Base-by-base conservation (phyloP, 2,329 filamentous ascomycete species). In the Phoma herbarum region DNA sequence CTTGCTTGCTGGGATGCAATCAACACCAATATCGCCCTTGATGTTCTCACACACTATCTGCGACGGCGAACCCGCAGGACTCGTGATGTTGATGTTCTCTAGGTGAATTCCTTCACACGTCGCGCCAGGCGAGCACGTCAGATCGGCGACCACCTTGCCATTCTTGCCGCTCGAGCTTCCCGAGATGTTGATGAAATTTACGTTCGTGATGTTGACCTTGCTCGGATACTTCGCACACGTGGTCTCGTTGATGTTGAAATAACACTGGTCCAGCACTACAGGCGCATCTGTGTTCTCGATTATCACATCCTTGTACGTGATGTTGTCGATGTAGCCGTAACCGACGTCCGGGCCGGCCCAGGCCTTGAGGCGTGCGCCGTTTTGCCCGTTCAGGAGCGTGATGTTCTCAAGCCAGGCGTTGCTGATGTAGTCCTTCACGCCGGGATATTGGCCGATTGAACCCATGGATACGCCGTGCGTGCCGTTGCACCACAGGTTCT, bases 251-350 rank as follows among this genome's bases (percentile, higher is more conserved):
- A 86, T 78, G 60, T 87, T 83, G 72, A 88, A 88, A 73, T 88
- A 88, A 74, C 86, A 88, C 26, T 85, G 85, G 66, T 88, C 86
- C 8, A 88, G 75, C 33, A 86, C 84, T 22, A 86, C 79, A 0
- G 84, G 81, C 60, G 82, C 81, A 62, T 88, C 85, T 20, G 84
- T 86, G 61, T 85, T 85, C 20, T 83, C 84, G 39, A 85, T 80
- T 73, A 81, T 83, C 64, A 88, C 83, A 73, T 87, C 85, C 71
- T 85, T 80, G 74, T 86, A 88, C 1, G 86, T 88, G 46, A 88
- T 79, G 68, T 88, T 88, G 64, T 84, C 80, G 62, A 88, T 84
- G 53, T 83, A 86, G 9, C 86, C 86, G 58, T 86, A 86, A 2
- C 86, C 86, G 0, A 83, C 82, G 43, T 82, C 75, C 2, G 79